These are phyloP conservation scores for Xanthoceras sorbifolium DNA, from an alignment of 345 rosid species.

Conservation along the genomic window DNA sequence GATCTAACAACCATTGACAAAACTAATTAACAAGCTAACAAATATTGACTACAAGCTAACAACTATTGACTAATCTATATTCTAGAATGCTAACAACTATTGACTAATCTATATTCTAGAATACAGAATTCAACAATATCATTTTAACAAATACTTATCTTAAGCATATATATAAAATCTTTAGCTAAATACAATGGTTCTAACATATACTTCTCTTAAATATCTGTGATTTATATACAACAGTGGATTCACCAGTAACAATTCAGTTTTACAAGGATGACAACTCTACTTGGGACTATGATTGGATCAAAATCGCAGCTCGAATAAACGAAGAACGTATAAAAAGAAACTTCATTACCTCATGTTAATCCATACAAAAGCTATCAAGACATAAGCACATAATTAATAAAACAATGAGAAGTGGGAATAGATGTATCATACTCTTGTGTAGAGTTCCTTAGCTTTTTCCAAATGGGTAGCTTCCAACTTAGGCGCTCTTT, in stretches of 20 bases:
- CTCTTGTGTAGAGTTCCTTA: constrained; percentile 89
- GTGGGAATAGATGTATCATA: constrained; percentile 35
- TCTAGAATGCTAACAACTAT: too few relatives aligned
- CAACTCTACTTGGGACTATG: neutral
- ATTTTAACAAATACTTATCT: too few relatives aligned
- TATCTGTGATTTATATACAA: neutral
- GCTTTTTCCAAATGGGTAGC: constrained; percentile 99
- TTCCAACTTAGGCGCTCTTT: constrained; percentile 95
- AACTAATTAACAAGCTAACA: too few relatives aligned
- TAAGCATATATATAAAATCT: neutral
- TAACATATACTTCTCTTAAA: neutral
- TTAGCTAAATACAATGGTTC: neutral
- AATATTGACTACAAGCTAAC: too few relatives aligned
- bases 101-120: too few relatives aligned
- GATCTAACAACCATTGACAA: too few relatives aligned
- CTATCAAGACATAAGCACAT: constrained; percentile 5
- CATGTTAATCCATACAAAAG: constrained; percentile 1
- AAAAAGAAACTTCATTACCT: neutral
- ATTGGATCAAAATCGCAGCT: constrained; percentile 10
- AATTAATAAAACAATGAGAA: neutral
- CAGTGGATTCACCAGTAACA: neutral
- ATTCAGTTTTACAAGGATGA: neutral
- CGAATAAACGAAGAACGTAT: neutral
- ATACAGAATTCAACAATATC: too few relatives aligned
- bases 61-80: too few relatives aligned